phyloP scores from a whole-genome alignment of 2,329 filamentous ascomycete genomes.

The Epichloe elymi region DNA sequence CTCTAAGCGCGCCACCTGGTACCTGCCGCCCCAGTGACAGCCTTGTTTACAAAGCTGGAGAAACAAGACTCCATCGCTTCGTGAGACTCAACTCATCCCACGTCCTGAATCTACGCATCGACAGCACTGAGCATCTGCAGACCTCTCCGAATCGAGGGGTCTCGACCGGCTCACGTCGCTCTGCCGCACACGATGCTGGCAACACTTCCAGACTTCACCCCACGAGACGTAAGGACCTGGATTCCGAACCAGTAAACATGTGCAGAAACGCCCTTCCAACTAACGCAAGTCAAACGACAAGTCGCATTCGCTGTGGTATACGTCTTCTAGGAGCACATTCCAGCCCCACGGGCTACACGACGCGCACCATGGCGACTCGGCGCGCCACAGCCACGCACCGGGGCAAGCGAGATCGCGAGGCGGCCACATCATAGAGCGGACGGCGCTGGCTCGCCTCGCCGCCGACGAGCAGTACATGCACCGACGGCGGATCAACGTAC shows the following conservation, averaged over 20 bases:
- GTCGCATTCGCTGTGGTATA: slow-evolving; percentile 66
- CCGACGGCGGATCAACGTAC: slow-evolving; percentile 66
- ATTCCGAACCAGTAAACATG: neutral
- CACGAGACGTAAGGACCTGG: slow-evolving; percentile 47
- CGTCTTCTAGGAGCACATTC: slow-evolving; percentile 42
- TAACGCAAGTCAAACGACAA: slow-evolving; percentile 25
- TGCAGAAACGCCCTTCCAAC: neutral
- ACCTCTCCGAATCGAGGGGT: neutral
- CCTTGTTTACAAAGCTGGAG: no score
- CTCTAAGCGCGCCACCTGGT: no score
- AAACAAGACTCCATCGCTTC: neutral
- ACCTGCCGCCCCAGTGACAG: no score
- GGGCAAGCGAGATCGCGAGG: slow-evolving; percentile 25
- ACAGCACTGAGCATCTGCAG: neutral
- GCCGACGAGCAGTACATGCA: slow-evolving; percentile 67
- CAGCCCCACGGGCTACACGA: slow-evolving; percentile 22
- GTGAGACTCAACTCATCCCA: neutral
- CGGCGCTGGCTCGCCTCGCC: slow-evolving; percentile 54
- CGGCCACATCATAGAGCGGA: slow-evolving; percentile 37
- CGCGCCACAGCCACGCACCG: slow-evolving; percentile 16
- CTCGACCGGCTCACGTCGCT: neutral
- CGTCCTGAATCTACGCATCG: neutral
- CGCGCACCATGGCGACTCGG: slow-evolving; percentile 16
- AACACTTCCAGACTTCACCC: slow-evolving; percentile 52
- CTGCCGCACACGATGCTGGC: slow-evolving; percentile 37